Evolutionary conservation across 78 protist species (phyloP).

Genomic region (Bodo saltans): DNA sequence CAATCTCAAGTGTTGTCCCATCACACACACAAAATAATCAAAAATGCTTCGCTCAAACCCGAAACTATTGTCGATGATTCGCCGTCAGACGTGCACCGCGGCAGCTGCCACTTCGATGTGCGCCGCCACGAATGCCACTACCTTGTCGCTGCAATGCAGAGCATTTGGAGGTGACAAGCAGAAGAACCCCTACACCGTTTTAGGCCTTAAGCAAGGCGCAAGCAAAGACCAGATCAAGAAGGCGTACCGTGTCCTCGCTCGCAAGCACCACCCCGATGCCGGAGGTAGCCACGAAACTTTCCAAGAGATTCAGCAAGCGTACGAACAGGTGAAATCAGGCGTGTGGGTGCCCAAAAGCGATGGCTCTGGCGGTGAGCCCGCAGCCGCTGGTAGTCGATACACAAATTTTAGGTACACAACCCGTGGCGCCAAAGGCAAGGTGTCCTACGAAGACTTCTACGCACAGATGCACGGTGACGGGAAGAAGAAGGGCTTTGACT

Average conservation of each 20-base stretch:
- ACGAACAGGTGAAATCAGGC: constrained; percentile 50
- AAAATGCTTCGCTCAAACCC: no score
- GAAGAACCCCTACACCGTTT: constrained; percentile 17
- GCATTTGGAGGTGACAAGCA: no score
- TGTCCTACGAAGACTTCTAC: not conserved
- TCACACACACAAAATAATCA: no score
- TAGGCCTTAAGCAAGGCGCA: constrained; percentile 14
- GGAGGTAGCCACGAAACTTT: constrained; percentile 44
- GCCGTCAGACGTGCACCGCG: no score
- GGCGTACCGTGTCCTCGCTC: constrained; percentile 14
- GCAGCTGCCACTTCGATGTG: no score
- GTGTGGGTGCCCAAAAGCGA: not conserved
- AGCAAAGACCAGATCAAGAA: constrained; percentile 20
- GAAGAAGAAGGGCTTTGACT: not conserved
- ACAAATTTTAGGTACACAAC: not conserved
- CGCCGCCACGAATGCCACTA: no score
- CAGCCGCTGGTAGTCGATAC: not conserved
- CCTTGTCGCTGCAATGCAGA: no score
- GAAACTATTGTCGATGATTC: no score
- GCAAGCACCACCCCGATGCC: constrained; percentile 36
- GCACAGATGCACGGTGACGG: not conserved
- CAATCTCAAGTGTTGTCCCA: no score
- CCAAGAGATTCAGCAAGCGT: constrained; percentile 81
- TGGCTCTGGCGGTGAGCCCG: not conserved
- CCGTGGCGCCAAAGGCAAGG: not conserved